Evolutionary conservation across 805 yeast species (phyloP), one percentile per base, ranked within the genome.

Genomic region (Tetrapisispora phaffii): DNA sequence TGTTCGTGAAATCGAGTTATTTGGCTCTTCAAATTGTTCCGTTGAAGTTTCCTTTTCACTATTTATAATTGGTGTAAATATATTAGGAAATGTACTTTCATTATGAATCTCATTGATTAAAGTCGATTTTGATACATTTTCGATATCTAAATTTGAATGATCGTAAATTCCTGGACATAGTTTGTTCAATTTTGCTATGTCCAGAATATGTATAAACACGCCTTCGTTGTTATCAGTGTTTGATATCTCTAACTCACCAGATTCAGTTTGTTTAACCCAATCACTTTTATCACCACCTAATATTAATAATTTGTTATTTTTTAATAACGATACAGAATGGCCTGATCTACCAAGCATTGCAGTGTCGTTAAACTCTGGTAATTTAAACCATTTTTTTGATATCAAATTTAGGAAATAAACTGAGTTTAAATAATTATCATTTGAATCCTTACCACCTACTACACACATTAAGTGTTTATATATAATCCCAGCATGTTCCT

Each of bases 251-350:
- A 75, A 68, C 56, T 77, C 69, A 7, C 65, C 68, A 17, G n/a
- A 9, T 47, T 71, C 72, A 21, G 70, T 71, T 24, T 67, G 58
- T 37, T 65, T 62, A 5, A 81, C 79, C 56, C 76, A 80, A 58
- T 85, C 90, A 50, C 77, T 74, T 53, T 79, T 75, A 63, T 87
- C 95, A 47, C 98, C 97, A 39, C 98, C 97, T 83, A 94, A 80
- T n/a, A 90, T 77, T 13, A 89, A 59, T 33, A 90, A 58, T 63
- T 81, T 85, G 57, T 85, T 77, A 49, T 77, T 77, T 23, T 72
- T 75, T 41, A 81, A 70, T 45, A 84, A 63, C 1, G 97, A 80
- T 66, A 90, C 68, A 7, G 95, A 78, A 65, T 93, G 98, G 8
- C 97, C 97, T 50, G 90, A 85, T 54, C 97, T 77, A 13, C 90